Evolutionary conservation across 495 filamentous ascomycete genomes (phyloP).

Genomic region (Aspergillus cristatus): DNA sequence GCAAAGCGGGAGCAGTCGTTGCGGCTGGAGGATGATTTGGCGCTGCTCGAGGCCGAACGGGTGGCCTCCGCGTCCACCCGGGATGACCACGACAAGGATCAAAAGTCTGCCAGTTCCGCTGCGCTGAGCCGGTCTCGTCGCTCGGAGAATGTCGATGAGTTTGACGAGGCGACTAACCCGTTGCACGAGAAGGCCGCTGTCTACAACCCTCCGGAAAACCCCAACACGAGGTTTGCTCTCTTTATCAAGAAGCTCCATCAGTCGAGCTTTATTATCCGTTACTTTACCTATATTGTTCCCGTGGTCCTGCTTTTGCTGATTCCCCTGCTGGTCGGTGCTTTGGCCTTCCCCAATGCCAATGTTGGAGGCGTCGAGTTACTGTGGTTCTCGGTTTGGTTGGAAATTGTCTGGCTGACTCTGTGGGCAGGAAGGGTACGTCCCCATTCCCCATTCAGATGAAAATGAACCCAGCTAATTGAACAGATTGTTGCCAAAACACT

Average conservation of each 20-base stretch:
- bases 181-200: conserved; percentile 60
- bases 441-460: not conserved
- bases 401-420: conserved; percentile 84
- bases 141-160: conserved; percentile 66
- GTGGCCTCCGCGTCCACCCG: conserved; percentile 51
- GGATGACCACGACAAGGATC: conserved; percentile 27
- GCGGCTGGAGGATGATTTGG: conserved; percentile 75
- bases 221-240: conserved; percentile 50
- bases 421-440: conserved; percentile 70
- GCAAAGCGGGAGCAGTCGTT: conserved; percentile 56
- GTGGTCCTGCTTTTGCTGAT: conserved; percentile 64
- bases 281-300: conserved; percentile 79
- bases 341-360: conserved; percentile 53
- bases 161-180: conserved; percentile 67
- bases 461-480: not conserved
- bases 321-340: conserved; percentile 68
- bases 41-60: conserved; percentile 73
- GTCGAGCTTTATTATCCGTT: conserved; percentile 71
- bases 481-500: conserved; percentile 67
- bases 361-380: conserved; percentile 70
- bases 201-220: conserved; percentile 61
- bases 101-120: conserved; percentile 34
- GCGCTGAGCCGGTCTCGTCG: conserved; percentile 40
- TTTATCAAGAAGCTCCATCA: conserved; percentile 60
- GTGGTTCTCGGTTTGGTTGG: conserved; percentile 94